Evolutionary conservation across 495 filamentous ascomycete genomes (phyloP), one percentile per base, ranked within the genome.

Genomic region (Hyaloscypha variabilis): DNA sequence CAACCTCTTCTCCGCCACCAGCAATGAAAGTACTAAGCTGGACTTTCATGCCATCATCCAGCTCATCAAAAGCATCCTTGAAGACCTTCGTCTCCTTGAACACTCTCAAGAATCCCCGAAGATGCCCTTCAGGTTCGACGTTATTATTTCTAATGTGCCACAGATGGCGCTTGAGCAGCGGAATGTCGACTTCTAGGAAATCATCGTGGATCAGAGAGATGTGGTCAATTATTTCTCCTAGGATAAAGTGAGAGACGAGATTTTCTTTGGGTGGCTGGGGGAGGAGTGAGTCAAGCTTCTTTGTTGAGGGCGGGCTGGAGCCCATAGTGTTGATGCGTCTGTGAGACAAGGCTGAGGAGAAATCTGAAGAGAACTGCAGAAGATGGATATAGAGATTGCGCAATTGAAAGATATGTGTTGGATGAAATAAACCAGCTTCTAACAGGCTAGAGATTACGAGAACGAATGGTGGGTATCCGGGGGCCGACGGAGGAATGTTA

Each of bases 151-250:
- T 59, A 6, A 65, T 65, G 23, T 57, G n/a, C 59, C 60, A 59
- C 39, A 67, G 65, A 60, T 67, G 65, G 0, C 28, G 13, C 24
- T 63, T 63, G 21, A 67, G 25, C 1, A 59, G 49, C 1, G 25
- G 23, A 26, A 67, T 26, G 6, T 63, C 39, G 54, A 67, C 65
- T 14, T 49, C 21, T 17, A 53, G 65, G 50, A 63, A 63, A 49
- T 67, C 65, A 19, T 57, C 59, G 30, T 58, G 2, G 23, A 67
- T 28, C 21, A 63, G 19, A 28, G 31, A 31, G 34, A 67, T 60
- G 34, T 67, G 65, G 26, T 67, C 65, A 29, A 67, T 52, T 4
- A 67, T 67, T 46, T 67, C 65, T 24, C 60, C 65, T 6, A 67
- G 55, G 14, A 62, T 54, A 29, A 63, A 67, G 28, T 67, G 53